Base-by-base conservation (phyloP, 306 rosid genomes). In the Gastrolobium villosum region DNA sequence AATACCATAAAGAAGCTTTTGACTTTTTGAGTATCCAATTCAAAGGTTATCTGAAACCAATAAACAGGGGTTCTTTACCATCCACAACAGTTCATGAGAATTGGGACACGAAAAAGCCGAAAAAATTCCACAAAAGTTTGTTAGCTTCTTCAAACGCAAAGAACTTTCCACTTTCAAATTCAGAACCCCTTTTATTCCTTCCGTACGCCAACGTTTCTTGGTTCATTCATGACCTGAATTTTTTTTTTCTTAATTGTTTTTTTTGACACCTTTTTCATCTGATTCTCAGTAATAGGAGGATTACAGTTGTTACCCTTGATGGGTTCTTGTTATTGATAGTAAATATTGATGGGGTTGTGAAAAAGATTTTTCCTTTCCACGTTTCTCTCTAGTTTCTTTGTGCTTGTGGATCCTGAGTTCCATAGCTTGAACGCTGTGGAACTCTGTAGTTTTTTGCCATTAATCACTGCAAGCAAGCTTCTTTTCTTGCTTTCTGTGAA, bases 321-420 rank as follows among this genome's bases (percentile, higher is more conserved):
- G 83, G 86, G 81, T 72, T 80, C 5, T 72, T 59, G 53, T 31
- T 66, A 5, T 64, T 40, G 62, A 79, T 73, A 76, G 74, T 41
- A 35, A 71, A 41, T 20, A 55, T 4, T 63, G 14, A 20, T 28
- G 79, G 72, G 65, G 62, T 55, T 78, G 37, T 74, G 64, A 55
- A 40, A 69, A 78, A 83, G 45, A 15, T 9, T 72, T 72, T 10
- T 52, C 61, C 50, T 31, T 78, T 67, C 8, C 53, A 52, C 72
- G 0, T 41, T 68, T 69, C 60, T 34, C 48, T 70, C 46, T 13
- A 6, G 37, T 32, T 59, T 56, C 48, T 30, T 50, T 43, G 20
- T 64, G 41, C 74, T 35, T 10, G 35, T 50, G 54, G 71, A 79
- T 69, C 57, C 72, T 53, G 34, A 53, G 63, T 50, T 74, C 35